Percentiles rank a stretch among this genome's conserved stretches.
phyloP scores from a whole-genome alignment of 768 basidiomycete genomes.

The Russula griseocarnosa region DNA sequence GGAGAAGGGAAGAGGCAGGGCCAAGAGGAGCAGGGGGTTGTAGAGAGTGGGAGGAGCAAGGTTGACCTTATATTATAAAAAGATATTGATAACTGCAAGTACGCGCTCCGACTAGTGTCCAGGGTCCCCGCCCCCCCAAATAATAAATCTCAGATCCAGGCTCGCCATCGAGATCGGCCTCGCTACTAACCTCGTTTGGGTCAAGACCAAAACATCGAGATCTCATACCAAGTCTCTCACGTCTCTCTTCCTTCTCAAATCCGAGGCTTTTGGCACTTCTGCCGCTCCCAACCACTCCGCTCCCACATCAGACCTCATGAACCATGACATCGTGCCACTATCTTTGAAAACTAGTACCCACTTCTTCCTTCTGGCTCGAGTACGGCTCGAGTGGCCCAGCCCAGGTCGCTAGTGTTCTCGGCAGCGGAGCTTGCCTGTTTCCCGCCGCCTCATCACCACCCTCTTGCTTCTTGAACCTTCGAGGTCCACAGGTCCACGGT shows the following conservation, averaged over 20 bases:
- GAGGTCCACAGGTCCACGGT: constrained; percentile 21
- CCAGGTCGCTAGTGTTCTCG: constrained; percentile 7
- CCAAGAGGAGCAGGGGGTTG: constrained; percentile 5
- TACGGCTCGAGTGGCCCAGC: neutral
- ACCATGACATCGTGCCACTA: neutral
- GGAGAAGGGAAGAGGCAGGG: constrained; percentile 27
- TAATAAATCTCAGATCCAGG: constrained; percentile 29
- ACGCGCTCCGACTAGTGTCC: constrained; percentile 11
- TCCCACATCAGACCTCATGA: neutral
- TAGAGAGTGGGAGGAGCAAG: constrained; percentile 12
- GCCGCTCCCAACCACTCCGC: neutral
- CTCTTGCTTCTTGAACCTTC: constrained; percentile 6
- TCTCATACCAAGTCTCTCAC: constrained; percentile 10
- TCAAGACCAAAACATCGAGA: constrained; percentile 18
- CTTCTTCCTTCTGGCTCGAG: neutral
- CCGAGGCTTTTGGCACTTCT: constrained; percentile 7
- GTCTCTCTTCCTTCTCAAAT: neutral
- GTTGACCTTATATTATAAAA: constrained; percentile 25
- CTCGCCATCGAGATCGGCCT: constrained; percentile 24
- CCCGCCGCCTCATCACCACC: constrained; percentile 25
- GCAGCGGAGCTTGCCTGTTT: constrained; percentile 7
- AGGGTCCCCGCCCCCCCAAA: constrained; percentile 17
- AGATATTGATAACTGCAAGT: constrained; percentile 10
- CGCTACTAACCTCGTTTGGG: constrained; percentile 26
- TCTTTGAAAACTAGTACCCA: neutral